Conservation (phyloP, 176 grass and related monocot genomes). For the Oryza brachyantha region DNA sequence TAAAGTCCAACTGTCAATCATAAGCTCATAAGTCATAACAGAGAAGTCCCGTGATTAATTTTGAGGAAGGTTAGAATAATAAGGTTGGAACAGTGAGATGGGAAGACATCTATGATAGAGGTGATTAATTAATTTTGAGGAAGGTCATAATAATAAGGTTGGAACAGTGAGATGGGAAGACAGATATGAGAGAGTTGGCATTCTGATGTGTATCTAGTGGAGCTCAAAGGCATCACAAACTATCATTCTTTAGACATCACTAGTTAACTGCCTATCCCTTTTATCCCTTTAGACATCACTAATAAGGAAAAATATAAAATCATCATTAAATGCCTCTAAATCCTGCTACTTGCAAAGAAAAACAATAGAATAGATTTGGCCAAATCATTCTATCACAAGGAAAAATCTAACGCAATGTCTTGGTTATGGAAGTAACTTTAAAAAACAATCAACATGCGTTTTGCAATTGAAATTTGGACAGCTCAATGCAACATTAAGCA, state of each 20-base stretch:
- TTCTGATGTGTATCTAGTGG: background rate
- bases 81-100: background rate
- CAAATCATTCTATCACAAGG: background rate
- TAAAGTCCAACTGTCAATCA: background rate
- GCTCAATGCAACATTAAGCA: background rate
- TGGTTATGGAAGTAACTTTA: background rate
- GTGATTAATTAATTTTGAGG: no score
- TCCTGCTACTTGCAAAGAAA: background rate
- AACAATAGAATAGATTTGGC: background rate
- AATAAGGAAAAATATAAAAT: background rate
- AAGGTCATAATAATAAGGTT: conserved; percentile 10
- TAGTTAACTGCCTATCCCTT: background rate
- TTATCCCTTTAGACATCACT: background rate
- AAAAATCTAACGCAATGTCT: conserved; percentile 13
- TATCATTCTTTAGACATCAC: background rate
- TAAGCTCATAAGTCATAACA: background rate
- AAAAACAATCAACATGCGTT: background rate
- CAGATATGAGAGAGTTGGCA: background rate
- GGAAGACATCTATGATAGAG: background rate
- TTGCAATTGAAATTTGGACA: background rate
- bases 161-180: background rate
- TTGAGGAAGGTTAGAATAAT: background rate
- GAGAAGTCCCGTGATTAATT: background rate
- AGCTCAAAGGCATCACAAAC: background rate
- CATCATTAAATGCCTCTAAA: background rate